Evolutionary conservation across 352 stramenopile genomes (phyloP), one percentile per base, ranked within the genome.

Genomic region (Thalassiosira livingstoniorum): DNA sequence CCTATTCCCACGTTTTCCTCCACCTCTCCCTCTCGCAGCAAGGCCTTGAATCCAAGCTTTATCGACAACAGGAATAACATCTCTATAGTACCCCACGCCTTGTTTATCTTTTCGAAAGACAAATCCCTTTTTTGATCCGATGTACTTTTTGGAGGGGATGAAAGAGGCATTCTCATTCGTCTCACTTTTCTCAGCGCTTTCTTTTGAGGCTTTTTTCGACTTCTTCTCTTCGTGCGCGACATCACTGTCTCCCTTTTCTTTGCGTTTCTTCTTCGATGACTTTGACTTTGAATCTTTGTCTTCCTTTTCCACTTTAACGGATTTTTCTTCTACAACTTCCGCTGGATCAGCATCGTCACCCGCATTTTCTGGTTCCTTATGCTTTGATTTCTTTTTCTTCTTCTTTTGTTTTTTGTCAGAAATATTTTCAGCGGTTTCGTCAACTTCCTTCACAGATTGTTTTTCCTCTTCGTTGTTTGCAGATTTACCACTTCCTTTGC

Each of bases 11-110:
- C 4, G 4, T 25, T 23, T 37, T 2, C 72, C 55, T 42, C 39
- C 53, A 54, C 63, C 45, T 31, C 64, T 53, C 43, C 57, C 67
- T 25, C 53, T 39, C 37, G 78, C 74, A 0, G 15, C 29, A 5
- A 80, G 61, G 79, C 82, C 73, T 15, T 39, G 55, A 1, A 92
- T 55, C n/a, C 82, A 89, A 51, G 76, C 80, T 61, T 78, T 87
- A 68, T 95, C 87, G 42, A 92, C 80, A 1, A 84, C 75, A 15
- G 90, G 90, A 29, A 84, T 80, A 2, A 84, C 57, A 72, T 95
- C 90, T 53, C 84, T 82, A 47, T 95, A 94, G 61, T 94, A 95
- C 53, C 90, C 90, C 57, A 92, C 4, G 4, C 90, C 90, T 37
- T 86, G 29, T 39, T 84, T 86, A 23, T 87, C 85, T 65, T 85